A percentile compares a stretch with the other conserved stretches of the same genome.
Evolutionary conservation across 2,329 filamentous ascomycete genomes (phyloP).

Genomic region (Epichloe festucae): DNA sequence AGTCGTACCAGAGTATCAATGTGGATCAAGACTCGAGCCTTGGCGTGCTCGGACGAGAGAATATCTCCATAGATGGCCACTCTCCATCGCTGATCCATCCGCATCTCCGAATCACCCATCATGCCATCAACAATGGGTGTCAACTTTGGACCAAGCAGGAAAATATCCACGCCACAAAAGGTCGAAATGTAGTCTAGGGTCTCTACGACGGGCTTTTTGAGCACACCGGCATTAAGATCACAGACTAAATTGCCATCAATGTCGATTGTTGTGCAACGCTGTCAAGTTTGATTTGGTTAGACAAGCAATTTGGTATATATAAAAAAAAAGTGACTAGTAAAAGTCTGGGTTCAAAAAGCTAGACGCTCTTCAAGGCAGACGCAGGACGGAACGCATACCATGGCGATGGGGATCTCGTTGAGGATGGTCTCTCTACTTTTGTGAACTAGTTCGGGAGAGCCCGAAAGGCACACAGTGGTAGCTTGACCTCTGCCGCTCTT

Average conservation of each 20-base stretch:
- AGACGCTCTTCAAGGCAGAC: neutral
- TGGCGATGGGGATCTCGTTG: constrained; percentile 80
- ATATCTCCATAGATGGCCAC: constrained; percentile 92
- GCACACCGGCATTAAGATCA: constrained; percentile 51
- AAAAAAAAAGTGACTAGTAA: neutral
- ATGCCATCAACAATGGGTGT: constrained; percentile 62
- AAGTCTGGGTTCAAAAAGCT: neutral
- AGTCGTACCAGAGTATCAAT: constrained; percentile 74
- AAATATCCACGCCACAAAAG: constrained; percentile 92
- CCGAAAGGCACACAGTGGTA: constrained; percentile 84
- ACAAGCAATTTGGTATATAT: neutral
- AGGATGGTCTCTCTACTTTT: constrained; percentile 81
- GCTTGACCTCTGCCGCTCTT: constrained; percentile 56
- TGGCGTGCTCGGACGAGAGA: constrained; percentile 90
- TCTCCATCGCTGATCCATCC: constrained; percentile 79
- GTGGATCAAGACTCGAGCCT: constrained; percentile 90
- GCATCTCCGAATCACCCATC: constrained; percentile 68
- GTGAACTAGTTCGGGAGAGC: constrained; percentile 74
- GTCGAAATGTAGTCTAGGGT: constrained; percentile 77
- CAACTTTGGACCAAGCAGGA: constrained; percentile 81
- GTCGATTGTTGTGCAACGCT: constrained; percentile 83
- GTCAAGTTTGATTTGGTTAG: neutral
- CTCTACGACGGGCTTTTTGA: constrained; percentile 65
- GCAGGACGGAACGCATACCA: constrained; percentile 48
- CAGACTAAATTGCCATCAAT: constrained; percentile 85